These are phyloP conservation scores for Cryptosporidium canis DNA, from an alignment of 169 alveolate species.

Conservation along the genomic window DNA sequence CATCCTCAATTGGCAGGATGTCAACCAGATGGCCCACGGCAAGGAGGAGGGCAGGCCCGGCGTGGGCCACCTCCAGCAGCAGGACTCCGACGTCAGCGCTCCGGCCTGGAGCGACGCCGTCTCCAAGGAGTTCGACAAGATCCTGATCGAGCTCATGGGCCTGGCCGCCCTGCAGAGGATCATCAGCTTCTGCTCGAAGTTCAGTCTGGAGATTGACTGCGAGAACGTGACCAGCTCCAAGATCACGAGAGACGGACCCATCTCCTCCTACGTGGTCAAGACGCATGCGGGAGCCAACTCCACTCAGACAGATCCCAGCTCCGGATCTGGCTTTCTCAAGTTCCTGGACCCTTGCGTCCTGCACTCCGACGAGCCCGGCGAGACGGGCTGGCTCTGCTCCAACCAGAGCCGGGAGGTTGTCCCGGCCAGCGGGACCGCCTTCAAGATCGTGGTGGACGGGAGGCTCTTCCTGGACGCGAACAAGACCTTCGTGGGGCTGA, in stretches of 20 bases:
- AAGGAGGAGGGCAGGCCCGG: neutral
- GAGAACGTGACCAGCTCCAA: neutral
- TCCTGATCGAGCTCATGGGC: conserved; percentile 49
- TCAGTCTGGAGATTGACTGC: conserved; percentile 33
- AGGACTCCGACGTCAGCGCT: neutral
- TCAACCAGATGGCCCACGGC: neutral
- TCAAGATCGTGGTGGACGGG: conserved; percentile 60
- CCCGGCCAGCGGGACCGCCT: neutral
- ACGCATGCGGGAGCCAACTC: neutral
- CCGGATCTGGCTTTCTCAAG: neutral
- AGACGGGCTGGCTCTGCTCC: conserved; percentile 51
- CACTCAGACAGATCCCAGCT: neutral
- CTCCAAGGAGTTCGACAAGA: conserved; percentile 35
- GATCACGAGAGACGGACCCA: conserved; percentile 61
- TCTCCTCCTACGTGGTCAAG: conserved; percentile 29
- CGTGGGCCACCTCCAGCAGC: neutral
- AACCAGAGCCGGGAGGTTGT: neutral
- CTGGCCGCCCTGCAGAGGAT: conserved; percentile 65
- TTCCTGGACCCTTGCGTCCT: neutral
- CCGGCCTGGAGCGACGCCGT: neutral
- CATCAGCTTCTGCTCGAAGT: conserved; percentile 20
- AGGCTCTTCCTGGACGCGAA: conserved; percentile 29
- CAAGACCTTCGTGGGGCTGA: neutral
- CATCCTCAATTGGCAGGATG: conserved; percentile 1
- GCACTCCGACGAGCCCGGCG: no score